These are phyloP conservation scores for Hypoxylon sp. DNA, from an alignment of 2,329 filamentous ascomycete genomes.

Conservation along the genomic window DNA sequence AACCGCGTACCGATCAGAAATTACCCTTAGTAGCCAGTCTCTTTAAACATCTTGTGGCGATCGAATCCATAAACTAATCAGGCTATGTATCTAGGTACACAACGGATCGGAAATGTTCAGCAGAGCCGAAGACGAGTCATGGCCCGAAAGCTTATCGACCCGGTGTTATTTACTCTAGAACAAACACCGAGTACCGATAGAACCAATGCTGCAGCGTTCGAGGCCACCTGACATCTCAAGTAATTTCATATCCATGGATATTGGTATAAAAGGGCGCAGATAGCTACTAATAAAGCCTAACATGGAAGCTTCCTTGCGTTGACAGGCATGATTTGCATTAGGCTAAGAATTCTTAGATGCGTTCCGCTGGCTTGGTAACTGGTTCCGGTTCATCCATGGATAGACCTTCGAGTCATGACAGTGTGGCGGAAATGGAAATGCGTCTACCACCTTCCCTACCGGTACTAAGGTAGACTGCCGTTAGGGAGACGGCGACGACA, in stretches of 20 bases:
- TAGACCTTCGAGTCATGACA: slow-evolving; percentile 40
- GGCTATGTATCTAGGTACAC: slow-evolving; percentile 29
- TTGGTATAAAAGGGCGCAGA: slow-evolving; percentile 12
- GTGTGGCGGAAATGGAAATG: slow-evolving; percentile 34
- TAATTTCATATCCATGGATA: slow-evolving; percentile 8
- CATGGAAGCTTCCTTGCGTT: slow-evolving; percentile 26
- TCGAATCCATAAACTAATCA: slow-evolving; percentile 28
- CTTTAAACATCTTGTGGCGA: slow-evolving; percentile 18
- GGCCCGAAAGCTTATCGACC: slow-evolving; percentile 22
- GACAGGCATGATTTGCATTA: slow-evolving; percentile 40
- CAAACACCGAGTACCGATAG: slow-evolving; percentile 29
- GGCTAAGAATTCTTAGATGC: slow-evolving; percentile 31
- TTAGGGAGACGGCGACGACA: slow-evolving; percentile 32
- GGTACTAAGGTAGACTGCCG: slow-evolving; percentile 29
- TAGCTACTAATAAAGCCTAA: slow-evolving; percentile 13
- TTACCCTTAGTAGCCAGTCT: slow-evolving; percentile 30
- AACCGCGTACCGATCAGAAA: slow-evolving; percentile 11
- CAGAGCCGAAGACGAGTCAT: slow-evolving; percentile 35
- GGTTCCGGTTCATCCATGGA: slow-evolving; percentile 7
- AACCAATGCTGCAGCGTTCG: slow-evolving; percentile 16
- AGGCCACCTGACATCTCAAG: slow-evolving; percentile 5
- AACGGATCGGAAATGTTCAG: slow-evolving; percentile 30
- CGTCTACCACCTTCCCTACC: slow-evolving; percentile 28
- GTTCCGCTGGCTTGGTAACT: slow-evolving; percentile 41
- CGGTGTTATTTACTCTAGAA: slow-evolving; percentile 20